These are phyloP conservation scores for Cryptococcus hybrid DNA, from an alignment of 1,284 basidiomycete genomes.

Conservation along the genomic window DNA sequence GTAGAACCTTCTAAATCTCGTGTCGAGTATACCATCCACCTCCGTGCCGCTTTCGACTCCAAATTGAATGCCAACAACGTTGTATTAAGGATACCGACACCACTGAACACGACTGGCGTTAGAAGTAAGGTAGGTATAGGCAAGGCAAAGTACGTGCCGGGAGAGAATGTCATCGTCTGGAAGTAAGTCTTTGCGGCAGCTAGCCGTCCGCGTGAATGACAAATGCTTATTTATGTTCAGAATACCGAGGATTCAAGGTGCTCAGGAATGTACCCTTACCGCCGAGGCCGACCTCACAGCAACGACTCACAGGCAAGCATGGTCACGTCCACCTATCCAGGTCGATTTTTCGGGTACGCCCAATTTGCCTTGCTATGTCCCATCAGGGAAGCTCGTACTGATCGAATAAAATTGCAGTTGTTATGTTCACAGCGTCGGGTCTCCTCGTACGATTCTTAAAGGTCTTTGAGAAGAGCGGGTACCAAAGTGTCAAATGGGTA, in stretches of 20 bases:
- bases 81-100: constrained; percentile 90
- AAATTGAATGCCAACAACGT: constrained; percentile 94
- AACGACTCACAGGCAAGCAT: constrained; percentile 86
- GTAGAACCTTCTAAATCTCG: constrained; percentile 87
- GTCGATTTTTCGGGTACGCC: constrained; percentile 71
- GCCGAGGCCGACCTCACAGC: constrained; percentile 80
- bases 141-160: constrained; percentile 96
- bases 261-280: constrained; percentile 81
- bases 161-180: constrained; percentile 95
- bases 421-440: constrained; percentile 98
- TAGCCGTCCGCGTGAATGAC: neutral
- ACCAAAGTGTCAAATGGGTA: constrained; percentile 92
- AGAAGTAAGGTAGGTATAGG: constrained; percentile 87
- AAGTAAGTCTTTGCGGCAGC: constrained; percentile 64
- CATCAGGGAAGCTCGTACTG: too few relatives aligned
- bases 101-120: constrained; percentile 87
- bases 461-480: constrained; percentile 94
- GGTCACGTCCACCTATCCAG: constrained; percentile 96
- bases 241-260: constrained; percentile 88
- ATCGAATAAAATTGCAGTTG: constrained; percentile 60
- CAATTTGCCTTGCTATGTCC: neutral
- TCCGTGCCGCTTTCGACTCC: constrained; percentile 84
- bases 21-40: constrained; percentile 86
- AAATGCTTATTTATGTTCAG: constrained; percentile 52
- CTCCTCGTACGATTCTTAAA: constrained; percentile 95